A percentile compares a stretch with the other conserved stretches of the same genome.
Evolutionary conservation across 306 rosid genomes (phyloP).

Genomic region (Rosa chinensis): DNA sequence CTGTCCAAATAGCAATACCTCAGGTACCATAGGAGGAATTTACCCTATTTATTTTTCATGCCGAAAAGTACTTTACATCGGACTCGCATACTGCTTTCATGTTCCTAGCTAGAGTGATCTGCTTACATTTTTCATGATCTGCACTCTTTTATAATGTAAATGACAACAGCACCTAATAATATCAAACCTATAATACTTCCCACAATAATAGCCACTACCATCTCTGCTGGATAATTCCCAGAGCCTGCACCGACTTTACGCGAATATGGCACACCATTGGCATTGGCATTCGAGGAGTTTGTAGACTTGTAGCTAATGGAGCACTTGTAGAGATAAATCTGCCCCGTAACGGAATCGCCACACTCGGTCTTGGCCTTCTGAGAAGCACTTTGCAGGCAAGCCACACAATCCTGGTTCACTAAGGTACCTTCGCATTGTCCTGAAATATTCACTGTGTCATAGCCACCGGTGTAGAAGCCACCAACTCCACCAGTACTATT

Average conservation of each 20-base stretch:
- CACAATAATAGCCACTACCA: accelerated
- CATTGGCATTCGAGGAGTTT: not conserved
- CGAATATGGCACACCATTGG: not conserved
- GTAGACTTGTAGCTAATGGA: not conserved
- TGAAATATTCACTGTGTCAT: not conserved
- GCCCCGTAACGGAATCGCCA: not conserved
- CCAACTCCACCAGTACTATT: not conserved
- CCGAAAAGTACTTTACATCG: not conserved
- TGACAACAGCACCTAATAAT: not conserved
- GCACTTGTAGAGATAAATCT: not conserved
- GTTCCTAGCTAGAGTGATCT: not conserved
- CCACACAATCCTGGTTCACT: not conserved
- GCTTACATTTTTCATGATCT: too few species aligned
- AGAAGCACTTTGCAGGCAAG: not conserved
- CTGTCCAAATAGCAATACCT: too few species aligned
- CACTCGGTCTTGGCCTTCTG: not conserved
- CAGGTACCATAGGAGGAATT: too few species aligned
- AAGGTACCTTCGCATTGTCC: not conserved
- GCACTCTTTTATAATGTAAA: not conserved
- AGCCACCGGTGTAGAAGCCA: not conserved
- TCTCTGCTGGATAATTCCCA: not conserved
- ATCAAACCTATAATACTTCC: not conserved
- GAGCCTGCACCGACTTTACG: not conserved
- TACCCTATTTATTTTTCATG: too few species aligned
- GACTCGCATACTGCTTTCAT: not conserved